Evolutionary conservation across 2,329 filamentous ascomycete genomes (phyloP).

Genomic region (Paracamarosporium sp.): DNA sequence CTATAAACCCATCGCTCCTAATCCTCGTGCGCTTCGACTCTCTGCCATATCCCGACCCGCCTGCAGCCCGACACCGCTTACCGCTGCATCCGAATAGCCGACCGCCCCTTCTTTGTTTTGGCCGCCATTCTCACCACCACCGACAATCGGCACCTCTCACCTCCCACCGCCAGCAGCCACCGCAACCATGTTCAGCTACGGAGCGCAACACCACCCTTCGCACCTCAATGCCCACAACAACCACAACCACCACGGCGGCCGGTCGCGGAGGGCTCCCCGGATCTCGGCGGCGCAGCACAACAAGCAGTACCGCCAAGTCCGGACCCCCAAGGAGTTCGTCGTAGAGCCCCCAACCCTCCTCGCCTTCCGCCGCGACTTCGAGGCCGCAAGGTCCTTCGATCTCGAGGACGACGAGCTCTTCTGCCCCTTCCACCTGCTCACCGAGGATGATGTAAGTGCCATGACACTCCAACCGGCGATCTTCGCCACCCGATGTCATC

Average conservation of each 20-base stretch:
- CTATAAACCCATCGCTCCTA: background rate
- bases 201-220: slow-evolving; percentile 52
- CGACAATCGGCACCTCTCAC: slow-evolving; percentile 15
- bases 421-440: slow-evolving; percentile 84
- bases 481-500: slow-evolving; percentile 34
- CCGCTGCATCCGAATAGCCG: slow-evolving; percentile 14
- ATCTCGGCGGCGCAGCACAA: slow-evolving; percentile 84
- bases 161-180: slow-evolving; percentile 35
- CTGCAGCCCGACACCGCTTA: slow-evolving; percentile 4
- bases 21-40: slow-evolving; percentile 1
- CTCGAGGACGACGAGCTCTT: slow-evolving; percentile 96
- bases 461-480: slow-evolving; percentile 22
- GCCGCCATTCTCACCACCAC: slow-evolving; percentile 15
- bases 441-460: slow-evolving; percentile 82
- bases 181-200: slow-evolving; percentile 57
- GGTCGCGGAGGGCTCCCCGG: slow-evolving; percentile 83
- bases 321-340: slow-evolving; percentile 81
- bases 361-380: slow-evolving; percentile 85
- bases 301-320: slow-evolving; percentile 84
- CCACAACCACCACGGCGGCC: slow-evolving; percentile 82
- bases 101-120: slow-evolving; percentile 31
- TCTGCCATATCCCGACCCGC: background rate
- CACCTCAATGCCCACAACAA: slow-evolving; percentile 64
- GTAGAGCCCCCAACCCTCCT: slow-evolving; percentile 77
- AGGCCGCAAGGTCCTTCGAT: slow-evolving; percentile 91